Conservation (phyloP, 495 filamentous ascomycete genomes). For the Aspergillus cristatus region DNA sequence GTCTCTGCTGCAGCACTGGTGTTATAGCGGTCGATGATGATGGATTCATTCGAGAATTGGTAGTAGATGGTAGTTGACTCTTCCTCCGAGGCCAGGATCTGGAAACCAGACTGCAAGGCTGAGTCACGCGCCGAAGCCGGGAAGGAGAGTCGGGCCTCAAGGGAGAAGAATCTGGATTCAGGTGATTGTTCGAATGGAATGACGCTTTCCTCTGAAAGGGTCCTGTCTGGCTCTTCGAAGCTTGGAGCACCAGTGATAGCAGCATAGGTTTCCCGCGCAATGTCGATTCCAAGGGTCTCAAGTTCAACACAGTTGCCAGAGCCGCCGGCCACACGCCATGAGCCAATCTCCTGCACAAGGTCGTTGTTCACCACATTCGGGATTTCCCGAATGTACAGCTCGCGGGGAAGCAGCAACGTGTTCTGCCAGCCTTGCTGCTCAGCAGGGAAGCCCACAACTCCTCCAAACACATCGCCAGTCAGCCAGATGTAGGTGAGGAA, state of each 20-base stretch:
- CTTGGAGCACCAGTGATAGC: slow-evolving; percentile 4
- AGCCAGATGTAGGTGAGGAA: slow-evolving; percentile 14
- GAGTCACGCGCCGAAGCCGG: slow-evolving; percentile 9
- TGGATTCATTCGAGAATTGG: slow-evolving; percentile 17
- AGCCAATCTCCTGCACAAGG: slow-evolving; percentile 9
- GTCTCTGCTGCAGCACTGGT: slow-evolving; percentile 13
- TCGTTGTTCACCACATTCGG: slow-evolving; percentile 11
- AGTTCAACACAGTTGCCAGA: slow-evolving; percentile 3
- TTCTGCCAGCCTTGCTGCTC: slow-evolving; percentile 12
- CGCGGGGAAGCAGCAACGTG: slow-evolving; percentile 12
- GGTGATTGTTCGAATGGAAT: slow-evolving; percentile 10
- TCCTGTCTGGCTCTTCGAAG: slow-evolving; percentile 3
- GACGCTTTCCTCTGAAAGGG: neutral
- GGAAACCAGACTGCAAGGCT: slow-evolving; percentile 9
- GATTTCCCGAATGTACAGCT: slow-evolving; percentile 8
- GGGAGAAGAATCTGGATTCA: slow-evolving; percentile 7
- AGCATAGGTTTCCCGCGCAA: slow-evolving; percentile 11
- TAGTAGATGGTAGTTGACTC: slow-evolving; percentile 14
- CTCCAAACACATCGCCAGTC: slow-evolving; percentile 10
- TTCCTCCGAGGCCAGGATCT: slow-evolving; percentile 9
- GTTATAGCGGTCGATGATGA: slow-evolving; percentile 12
- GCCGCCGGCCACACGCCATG: slow-evolving; percentile 8
- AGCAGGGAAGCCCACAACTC: slow-evolving; percentile 8
- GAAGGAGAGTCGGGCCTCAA: slow-evolving; percentile 10
- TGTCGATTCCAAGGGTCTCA: slow-evolving; percentile 12